Conservation (phyloP, 345 rosid genomes). For the Cardamine chenopodiifolia region DNA sequence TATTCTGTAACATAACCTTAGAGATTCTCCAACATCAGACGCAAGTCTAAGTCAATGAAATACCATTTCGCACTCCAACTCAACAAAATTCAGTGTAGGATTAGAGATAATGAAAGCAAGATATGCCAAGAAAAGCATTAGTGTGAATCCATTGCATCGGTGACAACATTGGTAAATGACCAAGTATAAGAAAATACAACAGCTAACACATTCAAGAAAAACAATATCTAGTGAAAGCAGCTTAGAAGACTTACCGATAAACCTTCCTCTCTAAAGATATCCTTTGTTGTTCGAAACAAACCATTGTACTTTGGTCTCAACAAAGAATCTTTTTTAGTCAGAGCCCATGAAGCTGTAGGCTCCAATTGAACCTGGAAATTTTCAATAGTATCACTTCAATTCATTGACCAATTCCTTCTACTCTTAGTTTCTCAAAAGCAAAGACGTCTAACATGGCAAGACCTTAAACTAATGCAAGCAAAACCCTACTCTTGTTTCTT, state of each 20-base stretch:
- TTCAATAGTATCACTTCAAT: background rate
- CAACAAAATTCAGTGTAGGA: background rate
- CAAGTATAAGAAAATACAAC: background rate
- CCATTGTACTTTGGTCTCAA: constrained; percentile 11
- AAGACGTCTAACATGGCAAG: too few relatives aligned
- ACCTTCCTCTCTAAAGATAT: constrained; percentile 18
- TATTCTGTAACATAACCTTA: background rate
- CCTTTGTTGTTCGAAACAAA: constrained; percentile 9
- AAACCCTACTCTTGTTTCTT: background rate
- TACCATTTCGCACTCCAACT: background rate
- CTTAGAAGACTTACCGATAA: background rate
- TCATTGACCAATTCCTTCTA: background rate
- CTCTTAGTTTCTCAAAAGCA: too few relatives aligned
- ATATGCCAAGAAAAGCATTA: background rate
- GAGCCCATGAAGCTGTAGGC: constrained; percentile 17
- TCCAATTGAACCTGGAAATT: constrained; percentile 11
- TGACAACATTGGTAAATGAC: background rate
- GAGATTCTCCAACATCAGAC: background rate
- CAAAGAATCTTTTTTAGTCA: background rate
- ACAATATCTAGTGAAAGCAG: background rate
- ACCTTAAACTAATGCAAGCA: too few relatives aligned
- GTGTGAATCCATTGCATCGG: background rate
- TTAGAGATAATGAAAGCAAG: background rate
- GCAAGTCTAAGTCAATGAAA: background rate
- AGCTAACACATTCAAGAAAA: background rate